These are phyloP conservation scores for Russula vinacea DNA, from an alignment of 768 basidiomycete genomes.

Conservation along the genomic window DNA sequence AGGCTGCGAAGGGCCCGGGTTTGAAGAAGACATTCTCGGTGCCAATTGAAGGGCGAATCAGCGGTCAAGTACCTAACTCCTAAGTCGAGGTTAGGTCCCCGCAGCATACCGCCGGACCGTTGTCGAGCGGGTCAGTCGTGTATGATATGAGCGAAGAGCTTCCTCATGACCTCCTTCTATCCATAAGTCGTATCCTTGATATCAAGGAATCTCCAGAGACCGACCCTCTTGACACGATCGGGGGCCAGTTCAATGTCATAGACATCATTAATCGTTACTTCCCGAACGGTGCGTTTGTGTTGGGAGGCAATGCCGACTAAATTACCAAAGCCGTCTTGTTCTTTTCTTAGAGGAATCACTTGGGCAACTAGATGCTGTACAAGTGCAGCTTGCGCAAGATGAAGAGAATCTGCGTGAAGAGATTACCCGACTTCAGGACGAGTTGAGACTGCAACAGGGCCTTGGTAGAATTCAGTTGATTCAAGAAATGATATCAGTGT, in stretches of 20 bases:
- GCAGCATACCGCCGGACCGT: background rate
- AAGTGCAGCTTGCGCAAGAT: conserved; percentile 62
- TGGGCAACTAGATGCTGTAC: conserved; percentile 65
- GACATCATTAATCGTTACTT: conserved; percentile 65
- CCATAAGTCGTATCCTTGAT: conserved; percentile 69
- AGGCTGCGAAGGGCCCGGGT: conserved; percentile 18
- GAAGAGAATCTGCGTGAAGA: conserved; percentile 69
- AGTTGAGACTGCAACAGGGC: conserved; percentile 75
- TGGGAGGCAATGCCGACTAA: background rate
- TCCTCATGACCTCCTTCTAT: conserved; percentile 62
- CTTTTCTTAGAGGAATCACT: conserved; percentile 65
- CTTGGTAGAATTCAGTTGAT: conserved; percentile 86
- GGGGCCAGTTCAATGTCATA: conserved; percentile 54
- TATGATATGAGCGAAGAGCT: conserved; percentile 44
- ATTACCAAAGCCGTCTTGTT: conserved; percentile 5
- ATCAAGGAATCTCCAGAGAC: conserved; percentile 43
- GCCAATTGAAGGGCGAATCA: background rate
- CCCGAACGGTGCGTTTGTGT: conserved; percentile 60
- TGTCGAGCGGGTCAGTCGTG: background rate
- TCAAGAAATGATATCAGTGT: conserved; percentile 93
- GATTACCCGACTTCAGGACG: conserved; percentile 62
- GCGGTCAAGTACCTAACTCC: background rate
- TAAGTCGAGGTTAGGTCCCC: conserved; percentile 15
- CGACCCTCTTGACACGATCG: conserved; percentile 58
- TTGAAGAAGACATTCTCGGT: conserved; percentile 20